A percentile compares a stretch with the other conserved stretches of the same genome.
Evolutionary conservation across 106 monocot genomes (phyloP).

Genomic region (Dendrobium officinale): DNA sequence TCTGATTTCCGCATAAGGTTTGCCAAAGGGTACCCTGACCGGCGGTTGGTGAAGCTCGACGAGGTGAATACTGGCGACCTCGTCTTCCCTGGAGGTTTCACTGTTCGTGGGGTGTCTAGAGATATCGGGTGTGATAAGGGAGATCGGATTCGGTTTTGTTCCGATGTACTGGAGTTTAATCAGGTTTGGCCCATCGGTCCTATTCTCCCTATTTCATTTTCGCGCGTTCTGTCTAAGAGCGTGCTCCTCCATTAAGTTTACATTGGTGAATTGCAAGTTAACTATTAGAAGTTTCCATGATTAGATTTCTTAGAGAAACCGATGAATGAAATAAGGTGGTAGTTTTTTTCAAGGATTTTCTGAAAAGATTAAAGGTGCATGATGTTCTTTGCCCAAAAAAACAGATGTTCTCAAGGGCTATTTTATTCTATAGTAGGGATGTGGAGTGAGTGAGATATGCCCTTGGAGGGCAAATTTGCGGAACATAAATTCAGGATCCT

Average conservation of each 20-base stretch:
- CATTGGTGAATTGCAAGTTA: not conserved
- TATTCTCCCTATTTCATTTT: not conserved
- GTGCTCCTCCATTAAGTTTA: not conserved
- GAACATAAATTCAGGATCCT: too few species aligned
- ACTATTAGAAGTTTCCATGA: not conserved
- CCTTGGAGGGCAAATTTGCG: not conserved
- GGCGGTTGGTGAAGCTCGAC: slow-evolving; percentile 57
- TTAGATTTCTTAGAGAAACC: not conserved
- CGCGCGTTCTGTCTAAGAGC: not conserved
- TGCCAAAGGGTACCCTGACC: slow-evolving; percentile 37
- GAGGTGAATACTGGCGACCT: slow-evolving; percentile 41
- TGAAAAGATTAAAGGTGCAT: not conserved
- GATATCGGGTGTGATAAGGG: slow-evolving; percentile 77
- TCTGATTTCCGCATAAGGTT: slow-evolving; percentile 65
- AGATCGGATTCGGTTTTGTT: slow-evolving; percentile 59
- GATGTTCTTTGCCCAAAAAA: not conserved
- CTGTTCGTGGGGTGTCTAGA: slow-evolving; percentile 34
- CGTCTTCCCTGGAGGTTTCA: slow-evolving; percentile 40
- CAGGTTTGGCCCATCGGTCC: slow-evolving; percentile 28
- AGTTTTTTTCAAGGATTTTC: not conserved
- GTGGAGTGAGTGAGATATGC: not conserved
- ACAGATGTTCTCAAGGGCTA: not conserved
- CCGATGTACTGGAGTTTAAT: slow-evolving; percentile 85
- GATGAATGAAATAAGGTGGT: not conserved
- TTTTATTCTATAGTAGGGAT: not conserved